Evolutionary conservation across 257 asterid species (phyloP).

Genomic region (Leonotis leonurus): DNA sequence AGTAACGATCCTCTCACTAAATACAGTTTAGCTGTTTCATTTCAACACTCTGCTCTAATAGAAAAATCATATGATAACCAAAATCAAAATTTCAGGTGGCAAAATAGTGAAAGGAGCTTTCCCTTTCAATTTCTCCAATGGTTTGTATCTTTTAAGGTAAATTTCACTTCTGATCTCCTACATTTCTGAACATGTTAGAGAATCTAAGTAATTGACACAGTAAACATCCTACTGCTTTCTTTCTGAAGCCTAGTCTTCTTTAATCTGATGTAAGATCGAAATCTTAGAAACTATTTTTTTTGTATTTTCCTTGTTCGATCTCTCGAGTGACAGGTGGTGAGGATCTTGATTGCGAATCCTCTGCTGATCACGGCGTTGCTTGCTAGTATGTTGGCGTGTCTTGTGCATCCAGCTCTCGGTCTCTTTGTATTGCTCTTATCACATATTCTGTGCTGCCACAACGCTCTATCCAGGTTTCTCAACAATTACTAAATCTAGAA

Average conservation of each 20-base stretch:
- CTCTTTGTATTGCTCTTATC: conserved; percentile 64
- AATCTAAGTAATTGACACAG: background rate
- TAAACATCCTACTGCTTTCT: background rate
- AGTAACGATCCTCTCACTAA: background rate
- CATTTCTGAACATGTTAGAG: background rate
- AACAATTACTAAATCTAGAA: background rate
- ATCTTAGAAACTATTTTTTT: background rate
- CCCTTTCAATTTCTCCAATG: conserved; percentile 35
- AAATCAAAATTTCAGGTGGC: conserved; percentile 57
- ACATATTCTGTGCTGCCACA: conserved; percentile 71
- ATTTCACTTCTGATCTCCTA: conserved; percentile 2
- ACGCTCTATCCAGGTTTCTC: conserved; percentile 65
- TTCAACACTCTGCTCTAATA: background rate
- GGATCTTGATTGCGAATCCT: conserved; percentile 53
- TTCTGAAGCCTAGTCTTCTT: background rate
- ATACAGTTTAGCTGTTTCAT: background rate
- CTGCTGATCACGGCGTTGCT: conserved; percentile 50
- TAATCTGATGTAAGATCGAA: conserved; percentile 7
- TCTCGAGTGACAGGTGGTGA: conserved; percentile 49
- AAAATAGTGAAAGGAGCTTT: conserved; percentile 45
- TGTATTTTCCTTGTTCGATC: conserved; percentile 1
- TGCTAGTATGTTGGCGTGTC: conserved; percentile 60
- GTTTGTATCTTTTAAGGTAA: conserved; percentile 65
- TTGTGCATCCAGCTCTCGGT: conserved; percentile 90
- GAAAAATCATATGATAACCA: conserved; percentile 9